Percentiles rank a stretch among this genome's conserved stretches.
Evolutionary conservation across 1,284 basidiomycete species (phyloP).

Genomic region (Inonotus obliquus): DNA sequence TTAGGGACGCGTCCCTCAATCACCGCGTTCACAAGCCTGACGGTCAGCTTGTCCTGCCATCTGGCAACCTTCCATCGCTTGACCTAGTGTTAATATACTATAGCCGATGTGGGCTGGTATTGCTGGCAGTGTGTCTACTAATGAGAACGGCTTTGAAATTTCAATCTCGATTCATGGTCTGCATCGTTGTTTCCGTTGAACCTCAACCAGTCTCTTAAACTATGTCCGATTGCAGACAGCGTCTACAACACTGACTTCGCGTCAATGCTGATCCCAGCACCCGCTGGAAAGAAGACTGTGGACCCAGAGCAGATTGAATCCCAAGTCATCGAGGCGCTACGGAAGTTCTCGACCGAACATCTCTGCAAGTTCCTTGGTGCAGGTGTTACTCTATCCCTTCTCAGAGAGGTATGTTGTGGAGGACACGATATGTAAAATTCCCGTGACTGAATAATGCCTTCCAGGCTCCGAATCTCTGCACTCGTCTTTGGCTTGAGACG

Average conservation of each 20-base stretch:
- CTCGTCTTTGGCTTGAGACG: conserved; percentile 69
- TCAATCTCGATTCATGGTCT: conserved; percentile 70
- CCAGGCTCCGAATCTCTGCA: conserved; percentile 70
- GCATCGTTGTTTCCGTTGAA: neutral
- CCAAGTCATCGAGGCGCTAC: conserved; percentile 54
- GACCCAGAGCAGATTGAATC: conserved; percentile 47
- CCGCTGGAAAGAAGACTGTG: conserved; percentile 37
- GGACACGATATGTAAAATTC: neutral
- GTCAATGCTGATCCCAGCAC: conserved; percentile 46
- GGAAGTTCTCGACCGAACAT: conserved; percentile 67
- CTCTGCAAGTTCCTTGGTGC: conserved; percentile 78
- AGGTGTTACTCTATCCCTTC: conserved; percentile 45
- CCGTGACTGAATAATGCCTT: conserved; percentile 1
- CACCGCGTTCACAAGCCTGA: conserved; percentile 54
- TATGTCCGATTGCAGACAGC: conserved; percentile 30
- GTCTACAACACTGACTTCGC: conserved; percentile 76
- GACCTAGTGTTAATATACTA: conserved; percentile 20
- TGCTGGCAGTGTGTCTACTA: conserved; percentile 53
- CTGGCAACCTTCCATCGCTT: conserved; percentile 16
- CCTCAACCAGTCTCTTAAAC: neutral
- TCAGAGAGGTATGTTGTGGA: conserved; percentile 26
- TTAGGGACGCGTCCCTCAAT: conserved; percentile 43
- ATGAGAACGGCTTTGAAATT: conserved; percentile 58
- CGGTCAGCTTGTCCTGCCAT: conserved; percentile 39
- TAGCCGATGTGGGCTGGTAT: conserved; percentile 84